These are phyloP conservation scores for Epichloe elymi DNA, from an alignment of 2,329 filamentous ascomycete species.

Conservation along the genomic window DNA sequence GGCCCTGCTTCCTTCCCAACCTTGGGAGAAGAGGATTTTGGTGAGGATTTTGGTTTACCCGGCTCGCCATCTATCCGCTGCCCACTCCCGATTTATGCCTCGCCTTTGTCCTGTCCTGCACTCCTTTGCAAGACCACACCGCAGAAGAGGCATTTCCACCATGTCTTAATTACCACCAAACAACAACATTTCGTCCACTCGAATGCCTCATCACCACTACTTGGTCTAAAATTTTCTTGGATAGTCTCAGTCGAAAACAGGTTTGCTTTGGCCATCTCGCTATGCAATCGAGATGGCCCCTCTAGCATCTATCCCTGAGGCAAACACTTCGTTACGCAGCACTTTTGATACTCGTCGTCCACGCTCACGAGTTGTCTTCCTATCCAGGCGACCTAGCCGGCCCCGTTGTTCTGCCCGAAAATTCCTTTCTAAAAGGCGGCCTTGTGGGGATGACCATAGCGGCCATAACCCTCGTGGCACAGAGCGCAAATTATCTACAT, in stretches of 20 bases:
- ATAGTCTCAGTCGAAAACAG: slow-evolving; percentile 12
- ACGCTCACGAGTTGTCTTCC: slow-evolving; percentile 15
- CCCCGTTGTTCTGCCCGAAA: slow-evolving; percentile 9
- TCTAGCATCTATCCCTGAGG: slow-evolving; percentile 16
- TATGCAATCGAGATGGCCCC: slow-evolving; percentile 14
- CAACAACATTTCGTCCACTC: slow-evolving; percentile 2
- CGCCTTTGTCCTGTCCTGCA: no score
- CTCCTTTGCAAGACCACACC: neutral
- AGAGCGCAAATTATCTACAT: neutral
- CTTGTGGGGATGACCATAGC: neutral
- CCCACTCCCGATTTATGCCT: neutral
- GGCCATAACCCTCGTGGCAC: neutral
- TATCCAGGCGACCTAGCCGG: slow-evolving; percentile 14
- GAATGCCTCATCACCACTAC: slow-evolving; percentile 2
- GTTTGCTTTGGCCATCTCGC: slow-evolving; percentile 3
- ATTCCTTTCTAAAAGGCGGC: neutral
- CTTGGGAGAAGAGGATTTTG: neutral
- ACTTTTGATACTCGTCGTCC: slow-evolving; percentile 9
- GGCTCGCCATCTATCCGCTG: neutral
- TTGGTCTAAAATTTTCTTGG: slow-evolving; percentile 10
- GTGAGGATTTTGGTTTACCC: neutral
- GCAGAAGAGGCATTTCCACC: slow-evolving; percentile 4
- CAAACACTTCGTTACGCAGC: slow-evolving; percentile 10
- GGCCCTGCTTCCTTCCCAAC: neutral
- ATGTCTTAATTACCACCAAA: slow-evolving; percentile 4